Evolutionary conservation across 2,329 filamentous ascomycete species (phyloP).

Genomic region (Pseudogymnoascus destructans): DNA sequence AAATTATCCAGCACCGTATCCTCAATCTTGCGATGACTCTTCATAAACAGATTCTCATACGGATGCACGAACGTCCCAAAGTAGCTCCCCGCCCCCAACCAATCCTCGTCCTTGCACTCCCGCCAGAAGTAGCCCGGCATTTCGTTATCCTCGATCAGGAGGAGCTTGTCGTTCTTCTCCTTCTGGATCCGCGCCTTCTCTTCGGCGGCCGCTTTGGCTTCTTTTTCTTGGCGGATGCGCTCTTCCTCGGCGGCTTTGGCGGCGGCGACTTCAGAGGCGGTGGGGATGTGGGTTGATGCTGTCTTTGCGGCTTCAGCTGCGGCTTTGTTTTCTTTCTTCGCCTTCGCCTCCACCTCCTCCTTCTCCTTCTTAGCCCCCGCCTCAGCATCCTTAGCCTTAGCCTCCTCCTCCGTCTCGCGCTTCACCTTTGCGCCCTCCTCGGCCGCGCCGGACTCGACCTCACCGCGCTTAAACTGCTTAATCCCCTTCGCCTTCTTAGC

Average conservation of each 20-base stretch:
- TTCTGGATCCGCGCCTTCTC: not conserved
- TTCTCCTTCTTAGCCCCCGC: not conserved
- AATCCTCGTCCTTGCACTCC: constrained; percentile 3
- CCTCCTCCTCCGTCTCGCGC: not conserved
- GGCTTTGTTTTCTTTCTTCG: not conserved
- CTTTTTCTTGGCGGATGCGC: not conserved
- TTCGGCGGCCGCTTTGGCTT: no score
- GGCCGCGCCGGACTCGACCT: not conserved
- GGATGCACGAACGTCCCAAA: not conserved
- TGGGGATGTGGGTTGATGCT: not conserved
- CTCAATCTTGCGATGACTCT: constrained; percentile 1
- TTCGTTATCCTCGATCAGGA: not conserved
- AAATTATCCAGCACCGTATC: not conserved
- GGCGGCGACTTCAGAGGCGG: not conserved
- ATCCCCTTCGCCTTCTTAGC: constrained; percentile 1
- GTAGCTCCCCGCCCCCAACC: not conserved
- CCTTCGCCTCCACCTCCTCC: not conserved
- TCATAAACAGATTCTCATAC: constrained; percentile 6
- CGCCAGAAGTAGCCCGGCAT: constrained; percentile 1
- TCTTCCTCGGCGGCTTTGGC: not conserved
- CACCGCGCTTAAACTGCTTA: not conserved
- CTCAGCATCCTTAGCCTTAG: not conserved
- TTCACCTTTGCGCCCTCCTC: not conserved
- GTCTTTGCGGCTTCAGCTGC: not conserved
- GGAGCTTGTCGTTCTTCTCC: not conserved